Conservation (phyloP, 129 eudicot species). For the Daucus carota region DH1_v3.0 NC_030381.2:50312501-50313000, state of each 20-base stretch:
- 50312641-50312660: slow-evolving; percentile 61
- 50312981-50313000: slow-evolving; percentile 36
- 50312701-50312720: slow-evolving; percentile 14
- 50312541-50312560: slow-evolving; percentile 51
- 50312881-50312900: slow-evolving; percentile 29
- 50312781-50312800: slow-evolving; percentile 44
- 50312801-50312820: slow-evolving; percentile 41
- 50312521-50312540: slow-evolving; percentile 71
- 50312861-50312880: slow-evolving; percentile 17
- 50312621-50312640: slow-evolving; percentile 13
- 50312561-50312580: slow-evolving; percentile 64
- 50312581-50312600: slow-evolving; percentile 28
- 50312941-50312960: slow-evolving; percentile 36
- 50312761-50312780: slow-evolving; percentile 42
- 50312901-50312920: slow-evolving; percentile 6
- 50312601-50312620: not conserved
- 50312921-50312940: not conserved
- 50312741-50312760: slow-evolving; percentile 53
- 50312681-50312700: slow-evolving; percentile 32
- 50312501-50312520: slow-evolving; percentile 48
- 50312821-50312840: slow-evolving; percentile 32
- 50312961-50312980: slow-evolving; percentile 28
- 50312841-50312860: not conserved
- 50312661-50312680: slow-evolving; percentile 50
- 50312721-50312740: slow-evolving; percentile 23